A percentile compares a stretch with the other conserved stretches of the same genome.
These are phyloP conservation scores for Xanthoceras sorbifolium DNA, from an alignment of 345 rosid species.

Conservation along the genomic window DNA sequence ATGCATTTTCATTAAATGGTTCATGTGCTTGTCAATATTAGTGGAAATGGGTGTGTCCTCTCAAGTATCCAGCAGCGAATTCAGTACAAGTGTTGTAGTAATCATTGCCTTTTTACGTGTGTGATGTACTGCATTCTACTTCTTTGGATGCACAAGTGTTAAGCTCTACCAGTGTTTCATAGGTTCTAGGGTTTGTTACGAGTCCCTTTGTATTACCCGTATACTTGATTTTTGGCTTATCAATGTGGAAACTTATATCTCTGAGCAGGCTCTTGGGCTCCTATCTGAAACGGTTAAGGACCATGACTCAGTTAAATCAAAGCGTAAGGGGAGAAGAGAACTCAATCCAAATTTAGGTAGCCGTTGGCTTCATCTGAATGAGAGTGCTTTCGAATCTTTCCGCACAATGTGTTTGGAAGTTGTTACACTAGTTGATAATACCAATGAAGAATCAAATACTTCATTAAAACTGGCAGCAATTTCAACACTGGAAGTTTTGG, in stretches of 20 bases:
- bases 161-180: background rate
- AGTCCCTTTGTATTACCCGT: background rate
- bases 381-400: conserved; percentile 52
- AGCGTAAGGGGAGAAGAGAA: conserved; percentile 47
- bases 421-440: conserved; percentile 58
- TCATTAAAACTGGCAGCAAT: conserved; percentile 68
- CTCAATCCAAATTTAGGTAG: conserved; percentile 28
- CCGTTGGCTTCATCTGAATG: conserved; percentile 63
- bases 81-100: background rate
- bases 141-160: background rate
- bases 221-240: conserved; percentile 1
- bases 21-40: background rate
- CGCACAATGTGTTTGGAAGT: conserved; percentile 63
- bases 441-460: conserved; percentile 47
- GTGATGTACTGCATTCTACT: background rate
- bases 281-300: conserved; percentile 66
- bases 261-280: conserved; percentile 75
- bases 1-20: background rate
- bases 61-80: background rate
- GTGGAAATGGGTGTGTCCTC: background rate
- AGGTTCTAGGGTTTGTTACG: no score
- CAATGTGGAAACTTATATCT: background rate
- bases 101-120: background rate
- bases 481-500: conserved; percentile 77
- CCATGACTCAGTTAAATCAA: conserved; percentile 41